phyloP scores from a whole-genome alignment of 805 yeast species.

The Spathaspora passalidarum region DNA sequence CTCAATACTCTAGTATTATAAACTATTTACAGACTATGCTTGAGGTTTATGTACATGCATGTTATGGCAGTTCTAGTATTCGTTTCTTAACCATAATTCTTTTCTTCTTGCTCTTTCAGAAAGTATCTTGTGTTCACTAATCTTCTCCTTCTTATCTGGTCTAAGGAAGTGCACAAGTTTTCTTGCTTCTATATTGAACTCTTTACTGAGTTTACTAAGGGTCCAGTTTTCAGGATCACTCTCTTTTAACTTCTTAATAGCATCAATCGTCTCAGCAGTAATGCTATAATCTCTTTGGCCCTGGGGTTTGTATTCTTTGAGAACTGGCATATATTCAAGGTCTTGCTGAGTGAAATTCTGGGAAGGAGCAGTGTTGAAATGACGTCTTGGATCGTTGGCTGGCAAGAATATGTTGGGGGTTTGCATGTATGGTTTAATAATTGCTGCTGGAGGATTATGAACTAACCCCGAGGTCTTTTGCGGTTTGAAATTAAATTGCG shows the following conservation, averaged over 20 bases:
- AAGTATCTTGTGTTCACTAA: constrained; percentile 1
- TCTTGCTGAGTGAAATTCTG: constrained; percentile 33
- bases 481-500: constrained; percentile 64
- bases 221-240: constrained; percentile 64
- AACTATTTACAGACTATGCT: neutral
- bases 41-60: neutral
- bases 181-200: constrained; percentile 48
- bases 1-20: neutral
- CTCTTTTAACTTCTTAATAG: constrained; percentile 54
- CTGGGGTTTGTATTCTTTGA: constrained; percentile 31
- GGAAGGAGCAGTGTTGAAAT: constrained; percentile 16
- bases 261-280: constrained; percentile 53
- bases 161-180: constrained; percentile 8
- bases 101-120: constrained; percentile 57
- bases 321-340: constrained; percentile 38
- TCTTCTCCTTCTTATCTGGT: neutral
- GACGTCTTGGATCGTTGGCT: constrained; percentile 53
- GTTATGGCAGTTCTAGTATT: constrained; percentile 25
- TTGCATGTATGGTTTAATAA: constrained; percentile 40
- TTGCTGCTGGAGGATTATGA: constrained; percentile 57
- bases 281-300: constrained; percentile 50
- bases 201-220: constrained; percentile 55
- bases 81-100: constrained; percentile 61
- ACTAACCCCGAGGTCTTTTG: constrained; percentile 58
- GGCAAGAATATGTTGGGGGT: constrained; percentile 76